Conservation (phyloP, 495 filamentous ascomycete species). For the Annulohypoxylon moriforme region DNA sequence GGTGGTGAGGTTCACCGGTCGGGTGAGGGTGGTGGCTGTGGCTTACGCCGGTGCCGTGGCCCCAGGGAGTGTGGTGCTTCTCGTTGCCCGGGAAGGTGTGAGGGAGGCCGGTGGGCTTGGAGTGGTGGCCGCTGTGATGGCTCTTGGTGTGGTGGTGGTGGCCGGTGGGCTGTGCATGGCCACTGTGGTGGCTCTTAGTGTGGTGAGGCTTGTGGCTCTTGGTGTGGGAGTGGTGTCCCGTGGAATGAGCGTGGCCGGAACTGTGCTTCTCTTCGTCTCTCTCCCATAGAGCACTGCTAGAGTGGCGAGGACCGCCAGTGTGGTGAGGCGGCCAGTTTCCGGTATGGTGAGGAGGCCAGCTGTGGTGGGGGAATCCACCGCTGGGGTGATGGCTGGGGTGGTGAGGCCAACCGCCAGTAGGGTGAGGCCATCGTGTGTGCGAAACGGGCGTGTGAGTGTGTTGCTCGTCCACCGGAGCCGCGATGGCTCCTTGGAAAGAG, state of each 20-base stretch:
- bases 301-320: slow-evolving; percentile 7
- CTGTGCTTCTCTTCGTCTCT: slow-evolving; percentile 1
- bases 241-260: neutral
- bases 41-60: slow-evolving; percentile 6
- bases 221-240: slow-evolving; percentile 11
- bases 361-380: slow-evolving; percentile 11
- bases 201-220: neutral
- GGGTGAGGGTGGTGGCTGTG: slow-evolving; percentile 7
- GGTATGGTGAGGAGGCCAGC: neutral
- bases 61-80: slow-evolving; percentile 4
- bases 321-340: neutral
- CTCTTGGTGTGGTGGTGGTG: neutral
- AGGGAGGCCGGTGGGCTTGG: neutral
- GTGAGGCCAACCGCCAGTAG: slow-evolving; percentile 17
- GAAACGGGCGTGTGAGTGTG: neutral
- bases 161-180: slow-evolving; percentile 7
- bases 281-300: slow-evolving; percentile 6
- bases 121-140: neutral
- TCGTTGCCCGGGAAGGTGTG: neutral
- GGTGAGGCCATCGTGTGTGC: slow-evolving; percentile 14
- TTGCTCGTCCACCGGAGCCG: slow-evolving; percentile 15
- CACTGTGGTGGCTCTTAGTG: slow-evolving; percentile 5
- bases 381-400: slow-evolving; percentile 1
- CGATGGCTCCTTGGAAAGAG: slow-evolving; percentile 28
- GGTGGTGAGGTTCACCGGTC: neutral